These are phyloP conservation scores for Pseudocercospora musae DNA, from an alignment of 2,329 filamentous ascomycete species.

Conservation along the genomic window DNA sequence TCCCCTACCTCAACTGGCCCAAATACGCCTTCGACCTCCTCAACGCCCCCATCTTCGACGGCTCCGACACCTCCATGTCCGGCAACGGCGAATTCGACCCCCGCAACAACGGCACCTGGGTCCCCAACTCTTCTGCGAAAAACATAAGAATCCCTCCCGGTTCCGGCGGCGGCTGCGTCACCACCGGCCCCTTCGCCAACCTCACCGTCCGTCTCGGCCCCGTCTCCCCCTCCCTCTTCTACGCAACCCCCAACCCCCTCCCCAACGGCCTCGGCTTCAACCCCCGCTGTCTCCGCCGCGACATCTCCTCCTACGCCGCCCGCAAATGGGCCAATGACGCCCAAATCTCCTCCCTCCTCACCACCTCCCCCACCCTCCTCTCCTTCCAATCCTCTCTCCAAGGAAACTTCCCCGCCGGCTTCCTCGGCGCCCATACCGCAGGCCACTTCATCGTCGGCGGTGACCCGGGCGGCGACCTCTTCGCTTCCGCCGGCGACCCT, in stretches of 20 bases:
- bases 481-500: constrained; percentile 46
- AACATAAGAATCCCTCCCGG: constrained; percentile 35
- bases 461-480: constrained; percentile 40
- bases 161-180: constrained; percentile 56
- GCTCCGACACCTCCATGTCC: constrained; percentile 44
- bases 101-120: constrained; percentile 40
- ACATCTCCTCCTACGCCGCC: constrained; percentile 8
- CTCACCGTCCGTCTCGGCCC: constrained; percentile 24
- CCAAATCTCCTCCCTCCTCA: constrained; percentile 16
- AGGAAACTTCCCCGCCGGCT: constrained; percentile 10
- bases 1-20: constrained; percentile 34
- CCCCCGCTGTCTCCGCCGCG: constrained; percentile 20
- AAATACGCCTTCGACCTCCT: constrained; percentile 43
- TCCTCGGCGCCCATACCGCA: constrained; percentile 38
- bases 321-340: constrained; percentile 12
- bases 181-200: constrained; percentile 47
- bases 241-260: constrained; percentile 21
- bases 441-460: constrained; percentile 48
- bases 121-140: neutral
- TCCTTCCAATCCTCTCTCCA: constrained; percentile 19
- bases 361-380: constrained; percentile 9
- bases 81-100: constrained; percentile 28
- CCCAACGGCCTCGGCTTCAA: constrained; percentile 25
- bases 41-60: constrained; percentile 56
- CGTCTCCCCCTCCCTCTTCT: constrained; percentile 13